These are phyloP conservation scores for Paecilomyces formosus DNA, from an alignment of 2,329 filamentous ascomycete genomes.

Conservation along the genomic window DNA sequence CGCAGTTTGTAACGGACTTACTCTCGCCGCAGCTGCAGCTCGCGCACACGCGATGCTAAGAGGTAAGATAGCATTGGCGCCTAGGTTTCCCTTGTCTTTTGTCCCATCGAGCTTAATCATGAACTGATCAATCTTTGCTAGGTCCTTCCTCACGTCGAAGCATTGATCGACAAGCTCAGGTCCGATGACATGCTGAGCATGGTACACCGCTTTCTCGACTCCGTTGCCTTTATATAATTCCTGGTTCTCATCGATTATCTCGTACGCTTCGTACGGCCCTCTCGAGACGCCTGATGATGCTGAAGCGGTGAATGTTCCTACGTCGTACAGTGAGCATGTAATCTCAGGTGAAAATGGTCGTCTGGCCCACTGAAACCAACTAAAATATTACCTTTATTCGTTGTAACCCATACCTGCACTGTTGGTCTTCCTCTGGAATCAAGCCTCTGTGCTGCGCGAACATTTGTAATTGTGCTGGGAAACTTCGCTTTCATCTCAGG, in stretches of 20 bases:
- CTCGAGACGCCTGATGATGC: conserved; percentile 29
- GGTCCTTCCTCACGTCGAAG: conserved; percentile 47
- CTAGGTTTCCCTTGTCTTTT: conserved; percentile 51
- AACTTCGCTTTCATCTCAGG: not conserved
- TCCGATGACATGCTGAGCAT: conserved; percentile 49
- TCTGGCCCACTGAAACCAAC: not conserved
- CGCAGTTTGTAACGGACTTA: conserved; percentile 6
- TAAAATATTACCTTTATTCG: conserved; percentile 12
- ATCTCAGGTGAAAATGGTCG: not conserved
- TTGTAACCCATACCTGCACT: conserved; percentile 23
- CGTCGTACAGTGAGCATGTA: not conserved
- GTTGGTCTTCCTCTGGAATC: conserved; percentile 31
- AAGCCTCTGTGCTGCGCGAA: conserved; percentile 18
- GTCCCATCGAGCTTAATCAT: conserved; percentile 51
- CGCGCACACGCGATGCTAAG: conserved; percentile 54
- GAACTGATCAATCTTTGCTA: conserved; percentile 47
- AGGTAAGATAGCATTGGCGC: conserved; percentile 55
- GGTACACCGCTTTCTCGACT: conserved; percentile 48
- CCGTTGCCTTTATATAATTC: conserved; percentile 48
- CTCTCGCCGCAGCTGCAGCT: conserved; percentile 49
- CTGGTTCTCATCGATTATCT: conserved; percentile 43
- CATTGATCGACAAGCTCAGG: conserved; percentile 48
- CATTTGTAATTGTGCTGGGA: not conserved
- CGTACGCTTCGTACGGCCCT: conserved; percentile 26
- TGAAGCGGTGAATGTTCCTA: conserved; percentile 22